Conservation (phyloP, 139 green algal species). For the Chlamydomonas sp. region DNA sequence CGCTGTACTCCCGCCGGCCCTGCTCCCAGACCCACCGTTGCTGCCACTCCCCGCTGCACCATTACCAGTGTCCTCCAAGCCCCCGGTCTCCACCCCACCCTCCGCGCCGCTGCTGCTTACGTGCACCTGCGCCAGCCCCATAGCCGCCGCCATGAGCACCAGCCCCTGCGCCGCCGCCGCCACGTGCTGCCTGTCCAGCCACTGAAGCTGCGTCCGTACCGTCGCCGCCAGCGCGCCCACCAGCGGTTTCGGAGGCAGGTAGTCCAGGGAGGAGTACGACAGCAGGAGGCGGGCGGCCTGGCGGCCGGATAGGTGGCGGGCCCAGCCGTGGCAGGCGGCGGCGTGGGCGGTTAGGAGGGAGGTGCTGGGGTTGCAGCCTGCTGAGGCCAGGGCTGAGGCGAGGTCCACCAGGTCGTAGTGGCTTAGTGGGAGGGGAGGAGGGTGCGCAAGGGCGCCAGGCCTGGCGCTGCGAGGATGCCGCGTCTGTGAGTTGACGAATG, state of each 20-base stretch:
- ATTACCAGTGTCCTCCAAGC: not conserved
- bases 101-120: not conserved
- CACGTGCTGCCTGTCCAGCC: not conserved
- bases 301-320: slow-evolving; percentile 5
- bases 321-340: slow-evolving; percentile 6
- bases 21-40: not conserved
- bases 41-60: too few relatives aligned
- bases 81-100: not conserved
- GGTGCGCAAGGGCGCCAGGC: too few relatives aligned
- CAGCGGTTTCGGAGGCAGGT: not conserved
- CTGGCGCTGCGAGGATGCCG: not conserved
- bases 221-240: slow-evolving; percentile 4
- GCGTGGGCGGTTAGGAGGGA: slow-evolving; percentile 6
- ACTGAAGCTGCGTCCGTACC: not conserved
- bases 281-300: slow-evolving; percentile 32
- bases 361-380: slow-evolving; percentile 31
- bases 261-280: slow-evolving; percentile 27
- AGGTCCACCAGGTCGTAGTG: slow-evolving; percentile 34
- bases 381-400: not conserved
- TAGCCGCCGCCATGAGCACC: not conserved
- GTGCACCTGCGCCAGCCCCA: slow-evolving; percentile 8
- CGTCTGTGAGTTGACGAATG: not conserved
- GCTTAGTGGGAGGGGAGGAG: not conserved
- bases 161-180: slow-evolving; percentile 1
- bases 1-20: not conserved